phyloP scores from a whole-genome alignment of 2,329 filamentous ascomycete species.

The Lachnellula cervina region DNA sequence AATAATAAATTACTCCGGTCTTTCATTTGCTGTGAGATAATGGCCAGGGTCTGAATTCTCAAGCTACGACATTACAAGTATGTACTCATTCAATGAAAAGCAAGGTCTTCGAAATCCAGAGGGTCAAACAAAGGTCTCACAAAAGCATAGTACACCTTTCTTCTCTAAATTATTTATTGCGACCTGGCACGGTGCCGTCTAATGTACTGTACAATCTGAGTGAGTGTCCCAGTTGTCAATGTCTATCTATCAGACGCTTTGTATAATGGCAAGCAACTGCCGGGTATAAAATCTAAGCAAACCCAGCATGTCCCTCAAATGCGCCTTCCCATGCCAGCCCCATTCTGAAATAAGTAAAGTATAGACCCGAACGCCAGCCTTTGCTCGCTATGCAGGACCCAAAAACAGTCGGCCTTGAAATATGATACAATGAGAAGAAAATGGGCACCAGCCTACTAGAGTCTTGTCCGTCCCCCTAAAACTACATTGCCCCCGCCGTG shows the following conservation, averaged over 20 bases:
- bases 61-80: too few relatives aligned
- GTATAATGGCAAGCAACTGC: background rate
- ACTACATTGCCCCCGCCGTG: too few relatives aligned
- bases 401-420: background rate
- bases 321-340: slow-evolving; percentile 1
- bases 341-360: background rate
- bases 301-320: background rate
- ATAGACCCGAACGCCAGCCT: background rate
- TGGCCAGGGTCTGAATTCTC: too few relatives aligned
- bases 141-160: too few relatives aligned
- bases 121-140: too few relatives aligned
- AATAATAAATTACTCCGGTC: too few relatives aligned
- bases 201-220: background rate
- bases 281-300: background rate
- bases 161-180: background rate
- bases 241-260: background rate
- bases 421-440: too few relatives aligned
- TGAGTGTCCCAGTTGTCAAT: background rate
- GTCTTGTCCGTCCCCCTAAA: too few relatives aligned
- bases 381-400: background rate
- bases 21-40: too few relatives aligned
- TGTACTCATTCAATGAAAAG: too few relatives aligned
- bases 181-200: background rate
- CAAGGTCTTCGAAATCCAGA: too few relatives aligned
- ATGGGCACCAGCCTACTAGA: too few relatives aligned